Evolutionary conservation across 805 yeast genomes (phyloP).

Genomic region (Citeromyces nyonsensis): DNA sequence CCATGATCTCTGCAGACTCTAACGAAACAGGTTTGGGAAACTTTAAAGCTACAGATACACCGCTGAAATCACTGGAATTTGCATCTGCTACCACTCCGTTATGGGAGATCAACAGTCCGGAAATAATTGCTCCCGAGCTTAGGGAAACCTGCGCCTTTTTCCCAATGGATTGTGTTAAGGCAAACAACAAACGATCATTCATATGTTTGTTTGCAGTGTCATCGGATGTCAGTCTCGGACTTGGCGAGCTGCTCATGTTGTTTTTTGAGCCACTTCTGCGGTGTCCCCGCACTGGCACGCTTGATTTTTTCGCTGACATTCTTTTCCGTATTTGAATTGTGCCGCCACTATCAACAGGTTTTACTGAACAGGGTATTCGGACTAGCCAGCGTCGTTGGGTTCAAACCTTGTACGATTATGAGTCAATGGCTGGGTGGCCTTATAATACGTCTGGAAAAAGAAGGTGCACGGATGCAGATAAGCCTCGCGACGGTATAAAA

Average conservation of each 20-base stretch:
- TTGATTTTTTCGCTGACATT: slow-evolving; percentile 1
- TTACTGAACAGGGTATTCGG: slow-evolving; percentile 8
- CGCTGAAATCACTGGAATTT: slow-evolving; percentile 15
- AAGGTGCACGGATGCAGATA: too few relatives aligned
- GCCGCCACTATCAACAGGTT: slow-evolving; percentile 4
- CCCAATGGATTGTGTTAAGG: slow-evolving; percentile 47
- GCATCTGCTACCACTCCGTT: slow-evolving; percentile 17
- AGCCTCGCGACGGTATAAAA: too few relatives aligned
- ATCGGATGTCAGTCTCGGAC: slow-evolving; percentile 12
- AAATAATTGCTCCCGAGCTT: slow-evolving; percentile 39
- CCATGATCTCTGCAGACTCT: slow-evolving; percentile 12
- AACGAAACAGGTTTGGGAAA: slow-evolving; percentile 26
- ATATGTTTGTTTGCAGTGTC: slow-evolving; percentile 15
- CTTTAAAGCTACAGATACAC: slow-evolving; percentile 40
- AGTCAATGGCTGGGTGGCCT: too few relatives aligned
- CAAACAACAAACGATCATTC: slow-evolving; percentile 39
- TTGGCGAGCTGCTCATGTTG: slow-evolving; percentile 11
- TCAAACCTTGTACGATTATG: too few relatives aligned
- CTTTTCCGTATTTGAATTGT: slow-evolving; percentile 3
- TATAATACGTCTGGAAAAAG: too few relatives aligned
- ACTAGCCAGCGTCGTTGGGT: background rate
- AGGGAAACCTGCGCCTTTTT: slow-evolving; percentile 40
- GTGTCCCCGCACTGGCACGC: slow-evolving; percentile 1
- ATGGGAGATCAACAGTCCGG: slow-evolving; percentile 42
- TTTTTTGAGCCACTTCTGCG: slow-evolving; percentile 3